Evolutionary conservation across 108 stramenopile genomes (phyloP), one percentile per base, ranked within the genome.

Genomic region (Stephanodiscus triporus): DNA sequence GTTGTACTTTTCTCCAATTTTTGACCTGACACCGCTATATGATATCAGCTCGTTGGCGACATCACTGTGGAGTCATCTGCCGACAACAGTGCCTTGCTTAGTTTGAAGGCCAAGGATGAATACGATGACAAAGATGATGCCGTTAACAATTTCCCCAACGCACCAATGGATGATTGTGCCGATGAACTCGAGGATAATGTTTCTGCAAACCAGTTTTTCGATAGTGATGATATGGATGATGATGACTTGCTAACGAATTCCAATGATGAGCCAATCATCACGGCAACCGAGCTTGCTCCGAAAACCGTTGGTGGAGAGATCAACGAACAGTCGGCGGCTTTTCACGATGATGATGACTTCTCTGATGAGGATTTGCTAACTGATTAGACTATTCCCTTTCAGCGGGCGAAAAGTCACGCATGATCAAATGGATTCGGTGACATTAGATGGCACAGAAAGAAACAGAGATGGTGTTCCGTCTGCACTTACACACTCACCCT

Each of bases 241-340:
- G 73, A 75, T 20, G 66, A 75, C 36, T 61, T 75, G 74, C 66
- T 75, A n/a, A 75, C 74, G 47, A 66, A 64, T 66, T 32, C 67
- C 9, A 26, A 59, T 27, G 56, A 38, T 32, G 37, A 43, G 13
- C 45, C 17, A 24, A 26, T 43, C 29, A 51, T 17, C 45, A 26
- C 45, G 9, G 36, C 56, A 3, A 38, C 11, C n/a, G 66, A 38
- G 19, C 49, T 30, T 36, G 66, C 29, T 61, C 32, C 66, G 0
- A 30, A 20, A 20, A 70, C 34, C 30, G 68, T 58, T n/a, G 37
- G 38, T 47, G 56, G 23, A 0, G 57, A 58, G 11, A 40, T 58
- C 9, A 70, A 30, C n/a, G 55, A 38, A 14, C 20, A 29, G n/a
- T 26, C 40, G 45, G 54, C 40, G 4, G 56, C 37, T 58, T 36